Evolutionary conservation across 2,329 filamentous ascomycete species (phyloP).

Genomic region (Botrytis squamosa): DNA sequence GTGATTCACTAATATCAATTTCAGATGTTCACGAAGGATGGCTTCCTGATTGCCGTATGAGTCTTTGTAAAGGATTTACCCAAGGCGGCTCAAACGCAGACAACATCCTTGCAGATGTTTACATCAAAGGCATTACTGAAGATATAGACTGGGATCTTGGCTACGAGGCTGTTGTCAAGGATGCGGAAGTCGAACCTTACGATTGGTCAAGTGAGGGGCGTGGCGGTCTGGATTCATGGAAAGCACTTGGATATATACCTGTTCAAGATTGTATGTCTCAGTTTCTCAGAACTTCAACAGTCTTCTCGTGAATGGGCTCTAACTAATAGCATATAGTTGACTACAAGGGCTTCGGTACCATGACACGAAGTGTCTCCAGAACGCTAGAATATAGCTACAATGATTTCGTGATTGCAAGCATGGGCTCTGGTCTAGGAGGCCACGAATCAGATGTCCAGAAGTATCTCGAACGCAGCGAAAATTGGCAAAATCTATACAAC

Average conservation of each 20-base stretch:
- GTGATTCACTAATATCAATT: background rate
- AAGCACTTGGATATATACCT: conserved; percentile 68
- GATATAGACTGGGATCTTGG: conserved; percentile 69
- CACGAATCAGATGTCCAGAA: conserved; percentile 48
- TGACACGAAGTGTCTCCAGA: conserved; percentile 68
- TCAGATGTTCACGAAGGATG: conserved; percentile 49
- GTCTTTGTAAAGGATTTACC: conserved; percentile 70
- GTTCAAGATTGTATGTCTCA: conserved; percentile 51
- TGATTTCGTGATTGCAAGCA: conserved; percentile 65
- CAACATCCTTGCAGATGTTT: conserved; percentile 66
- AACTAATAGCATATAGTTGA: conserved; percentile 45
- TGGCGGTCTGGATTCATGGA: conserved; percentile 71
- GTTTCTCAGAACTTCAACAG: background rate
- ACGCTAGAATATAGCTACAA: conserved; percentile 77
- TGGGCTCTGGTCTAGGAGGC: conserved; percentile 58
- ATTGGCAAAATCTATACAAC: conserved; percentile 63
- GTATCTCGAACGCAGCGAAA: conserved; percentile 37
- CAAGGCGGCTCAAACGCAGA: conserved; percentile 77
- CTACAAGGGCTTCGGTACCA: conserved; percentile 61
- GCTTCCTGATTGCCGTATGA: conserved; percentile 52
- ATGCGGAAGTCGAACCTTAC: conserved; percentile 50
- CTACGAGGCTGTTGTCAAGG: conserved; percentile 69
- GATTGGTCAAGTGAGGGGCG: conserved; percentile 71
- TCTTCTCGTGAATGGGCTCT: background rate
- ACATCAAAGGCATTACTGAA: conserved; percentile 60